Evolutionary conservation across 2,329 filamentous ascomycete genomes (phyloP), one percentile per base, ranked within the genome.

Genomic region (Alternaria hordeiaustralica): DNA sequence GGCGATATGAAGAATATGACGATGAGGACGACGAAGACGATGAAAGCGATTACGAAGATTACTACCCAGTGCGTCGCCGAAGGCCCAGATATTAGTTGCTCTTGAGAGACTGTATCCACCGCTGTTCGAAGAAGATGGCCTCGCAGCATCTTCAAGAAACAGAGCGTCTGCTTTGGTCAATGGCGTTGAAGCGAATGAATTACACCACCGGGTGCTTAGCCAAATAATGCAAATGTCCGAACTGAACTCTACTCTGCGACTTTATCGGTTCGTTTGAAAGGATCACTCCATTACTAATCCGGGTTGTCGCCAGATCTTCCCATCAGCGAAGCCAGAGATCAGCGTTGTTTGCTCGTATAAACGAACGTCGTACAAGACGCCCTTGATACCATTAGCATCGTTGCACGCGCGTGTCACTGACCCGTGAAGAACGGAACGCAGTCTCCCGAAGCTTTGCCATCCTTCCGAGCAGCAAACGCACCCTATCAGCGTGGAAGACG

Each of bases 1-100:
- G 61, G 30, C 50, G 49, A 54, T 64, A 68, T 26, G 64, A 69
- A 21, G 68, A 65, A 5, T 59, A 46, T 23, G 66, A 66, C n/a
- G 57, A 70, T 28, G 57, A 63, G 55, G 41, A 59, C 18, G 54
- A 59, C n/a, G 51, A 58, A n/a, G 60, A 55, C 45, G 56, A 60
- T 18, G 44, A 64, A 15, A 44, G 36, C 28, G 44, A 60, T 25
- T 58, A 45, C 23, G 55, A 59, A 20, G 36, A 43, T 9, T 49
- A 47, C 9, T 60, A 54, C 26, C 43, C 47, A 12, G n/a, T 49
- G 8, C 56, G 43, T 18, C 30, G 49, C 6, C 30, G 56, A 20
- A 20, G 49, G 18, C 15, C 13, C 6, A 61, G 53, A 18, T 50
- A 61, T 33, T 61, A 51, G 18, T 11, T 47, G 18, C 43, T 57